Base-by-base conservation (phyloP, 2,329 filamentous ascomycete genomes). In the Botrytis elliptica region DNA sequence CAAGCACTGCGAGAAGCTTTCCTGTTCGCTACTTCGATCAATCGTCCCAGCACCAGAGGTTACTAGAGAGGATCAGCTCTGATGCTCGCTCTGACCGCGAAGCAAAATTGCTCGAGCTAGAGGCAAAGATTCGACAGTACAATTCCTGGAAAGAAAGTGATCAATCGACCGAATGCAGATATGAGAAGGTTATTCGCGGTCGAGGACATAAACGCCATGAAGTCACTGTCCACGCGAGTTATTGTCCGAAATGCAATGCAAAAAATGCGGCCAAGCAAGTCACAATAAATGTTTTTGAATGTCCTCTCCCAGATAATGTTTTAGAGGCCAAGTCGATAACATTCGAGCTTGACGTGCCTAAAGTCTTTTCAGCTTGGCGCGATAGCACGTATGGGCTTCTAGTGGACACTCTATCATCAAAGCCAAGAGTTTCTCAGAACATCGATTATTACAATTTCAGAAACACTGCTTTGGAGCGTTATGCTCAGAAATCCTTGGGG, bases 261-360 rank as follows among this genome's bases (percentile, higher is more conserved):
- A 62, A 75, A 4, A 6, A 9, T 0, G 1, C 79, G n/a, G 86
- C 87, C 0, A 64, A 82, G 0, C 2, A 5, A 0, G 73, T 91
- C 0, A 55, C 40, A 0, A 89, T 91, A 12, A 0, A 60, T 0
- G 78, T 88, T 14, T 82, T 88, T 75, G 89, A 91, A 77, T 90
- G 87, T 87, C 88, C 89, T 0, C 80, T 91, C 0, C 85, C 88
- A 44, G 60, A 0, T 1, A n/a, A 36, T 22, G 57, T 70, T n/a
- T 16, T 36, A 20, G 42, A 82, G 18, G 82, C 83, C 0, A 85
- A 86, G 73, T 82, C 86, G 0, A 82, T 84, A 0, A 82, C 90
- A 0, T 90, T 90, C 68, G 88, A 90, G 75, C 79, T 90, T 0
- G 70, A 76, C 0, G 75, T 84, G 0, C 88, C 88, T 0, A 7